Evolutionary conservation across 2,329 filamentous ascomycete genomes (phyloP), one percentile per base, ranked within the genome.

Genomic region (Aspergillus sp.): DNA sequence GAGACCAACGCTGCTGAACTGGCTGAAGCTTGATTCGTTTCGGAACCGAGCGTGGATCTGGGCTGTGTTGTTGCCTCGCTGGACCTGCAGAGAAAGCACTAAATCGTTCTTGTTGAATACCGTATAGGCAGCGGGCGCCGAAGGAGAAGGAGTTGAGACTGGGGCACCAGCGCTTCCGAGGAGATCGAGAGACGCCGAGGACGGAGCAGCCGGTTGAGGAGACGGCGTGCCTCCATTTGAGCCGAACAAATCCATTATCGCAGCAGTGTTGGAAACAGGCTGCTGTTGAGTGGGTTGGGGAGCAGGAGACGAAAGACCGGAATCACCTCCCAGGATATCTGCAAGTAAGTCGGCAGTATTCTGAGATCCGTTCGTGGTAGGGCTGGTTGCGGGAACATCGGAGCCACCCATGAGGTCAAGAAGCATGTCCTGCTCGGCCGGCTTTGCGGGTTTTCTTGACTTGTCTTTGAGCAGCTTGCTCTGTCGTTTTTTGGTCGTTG

Each of bases 241-340:
- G 55, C 81, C 82, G 73, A 98, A 96, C 19, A 99, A 83, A 70
- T 96, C 93, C 90, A 98, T 93, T 70, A 99, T 97, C 31, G 90
- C 87, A 33, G 84, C 84, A 50, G 86, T 81, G 65, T 87, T 90
- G 48, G 83, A 83, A 63, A 63, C 61, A 46, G 62, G 46, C 15
- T 66, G 82, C 80, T 66, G 85, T 76, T 70, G 86, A 12, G 59
- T 40, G 83, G 64, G 83, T 59, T 82, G 82, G 8, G 84, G 79
- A 4, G 81, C 78, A 6, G 85, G 81, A 12, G 83, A 80, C 1
- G 79, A 71, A 44, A 75, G 81, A 68, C 86, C 82, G n/a, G 80
- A 76, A 54, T 84, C 84, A 51, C 90, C 90, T 51, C 92, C 91
- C 6, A 98, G 84, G 59, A 98, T 97, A 71, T 97, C 93, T 43